Evolutionary conservation across 108 stramenopile genomes (phyloP).

Genomic region (Cyclotella cryptica): DNA sequence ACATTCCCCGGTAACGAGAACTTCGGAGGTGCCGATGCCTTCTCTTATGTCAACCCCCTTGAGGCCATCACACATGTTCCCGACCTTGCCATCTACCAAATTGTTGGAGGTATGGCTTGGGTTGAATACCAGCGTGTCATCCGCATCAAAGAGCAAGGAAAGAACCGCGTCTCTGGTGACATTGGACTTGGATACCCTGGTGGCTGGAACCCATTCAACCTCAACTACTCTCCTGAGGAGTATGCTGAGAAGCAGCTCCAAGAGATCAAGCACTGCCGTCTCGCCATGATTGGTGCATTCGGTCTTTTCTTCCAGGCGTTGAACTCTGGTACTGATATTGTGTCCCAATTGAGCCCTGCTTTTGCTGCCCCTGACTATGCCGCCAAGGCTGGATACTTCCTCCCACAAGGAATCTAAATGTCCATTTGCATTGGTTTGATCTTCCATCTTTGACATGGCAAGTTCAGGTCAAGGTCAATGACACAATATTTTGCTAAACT

Average conservation of each 20-base stretch:
- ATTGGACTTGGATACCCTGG: constrained; percentile 92
- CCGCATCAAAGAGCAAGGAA: constrained; percentile 83
- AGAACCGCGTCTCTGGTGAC: constrained; percentile 85
- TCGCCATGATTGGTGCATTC: constrained; percentile 95
- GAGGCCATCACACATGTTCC: constrained; percentile 88
- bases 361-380: constrained; percentile 79
- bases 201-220: constrained; percentile 91
- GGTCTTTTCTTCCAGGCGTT: constrained; percentile 88
- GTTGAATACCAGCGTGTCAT: constrained; percentile 88
- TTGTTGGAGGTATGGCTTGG: constrained; percentile 83
- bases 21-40: constrained; percentile 91
- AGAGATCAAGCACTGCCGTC: constrained; percentile 98
- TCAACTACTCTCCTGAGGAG: constrained; percentile 95
- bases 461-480: neutral
- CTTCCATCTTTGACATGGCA: neutral
- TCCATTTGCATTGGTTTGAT: neutral
- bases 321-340: constrained; percentile 81
- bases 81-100: constrained; percentile 84
- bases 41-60: constrained; percentile 93
- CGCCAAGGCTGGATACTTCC: constrained; percentile 92
- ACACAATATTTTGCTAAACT: constrained; percentile 3
- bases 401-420: constrained; percentile 93
- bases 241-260: constrained; percentile 95
- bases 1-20: constrained; percentile 93
- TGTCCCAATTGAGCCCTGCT: constrained; percentile 86